phyloP scores from a whole-genome alignment of 2,329 filamentous ascomycete species.

The Paraconiothyrium sp. region DNA sequence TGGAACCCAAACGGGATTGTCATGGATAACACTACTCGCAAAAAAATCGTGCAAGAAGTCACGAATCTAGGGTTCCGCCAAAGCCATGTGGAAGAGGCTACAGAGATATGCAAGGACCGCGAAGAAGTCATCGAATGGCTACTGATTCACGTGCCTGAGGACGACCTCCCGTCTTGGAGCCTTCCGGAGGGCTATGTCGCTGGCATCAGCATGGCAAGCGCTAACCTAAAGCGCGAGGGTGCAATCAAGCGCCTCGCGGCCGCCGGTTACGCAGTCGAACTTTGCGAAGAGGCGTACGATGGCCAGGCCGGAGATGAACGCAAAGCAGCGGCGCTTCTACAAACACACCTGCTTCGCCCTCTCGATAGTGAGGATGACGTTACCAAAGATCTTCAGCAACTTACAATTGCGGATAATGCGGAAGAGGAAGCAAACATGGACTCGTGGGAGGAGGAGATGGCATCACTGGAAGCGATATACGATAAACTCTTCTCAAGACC shows the following conservation, averaged over 20 bases:
- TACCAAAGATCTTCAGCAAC: conserved; percentile 43
- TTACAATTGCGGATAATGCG: conserved; percentile 52
- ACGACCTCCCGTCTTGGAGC: conserved; percentile 92
- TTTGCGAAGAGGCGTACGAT: conserved; percentile 82
- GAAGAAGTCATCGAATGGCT: conserved; percentile 97
- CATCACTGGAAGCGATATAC: conserved; percentile 85
- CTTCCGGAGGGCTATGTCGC: conserved; percentile 91
- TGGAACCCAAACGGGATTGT: conserved; percentile 86
- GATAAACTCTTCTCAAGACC: conserved; percentile 68
- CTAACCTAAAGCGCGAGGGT: conserved; percentile 81
- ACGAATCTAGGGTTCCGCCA: conserved; percentile 83
- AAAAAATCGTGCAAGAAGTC: conserved; percentile 75
- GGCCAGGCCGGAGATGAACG: conserved; percentile 76
- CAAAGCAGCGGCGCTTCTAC: conserved; percentile 80
- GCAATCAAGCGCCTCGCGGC: conserved; percentile 83
- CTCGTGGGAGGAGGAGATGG: conserved; percentile 86
- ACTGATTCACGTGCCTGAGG: conserved; percentile 94
- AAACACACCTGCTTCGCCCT: conserved; percentile 69
- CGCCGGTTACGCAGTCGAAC: conserved; percentile 84
- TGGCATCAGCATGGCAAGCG: conserved; percentile 85
- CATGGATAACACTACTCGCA: conserved; percentile 68
- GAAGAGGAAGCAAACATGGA: conserved; percentile 57
- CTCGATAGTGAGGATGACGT: conserved; percentile 40
- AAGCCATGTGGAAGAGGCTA: conserved; percentile 89
- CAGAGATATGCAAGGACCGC: conserved; percentile 85